These are phyloP conservation scores for Hamamelis virginiana DNA, from an alignment of 164 flowering plant species.

Conservation along the genomic window DNA sequence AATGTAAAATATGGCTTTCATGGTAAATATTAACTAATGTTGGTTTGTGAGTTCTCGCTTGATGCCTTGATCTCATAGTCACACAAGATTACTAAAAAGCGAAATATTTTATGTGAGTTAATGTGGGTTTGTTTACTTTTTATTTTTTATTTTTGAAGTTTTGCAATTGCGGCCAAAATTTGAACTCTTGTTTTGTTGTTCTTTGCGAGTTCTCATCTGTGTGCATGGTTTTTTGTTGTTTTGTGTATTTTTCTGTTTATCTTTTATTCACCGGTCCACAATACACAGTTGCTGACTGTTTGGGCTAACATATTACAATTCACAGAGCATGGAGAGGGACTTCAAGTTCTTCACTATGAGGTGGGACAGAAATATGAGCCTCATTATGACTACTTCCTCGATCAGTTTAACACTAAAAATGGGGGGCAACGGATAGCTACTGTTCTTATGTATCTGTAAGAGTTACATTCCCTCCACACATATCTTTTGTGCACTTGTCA, in stretches of 20 bases:
- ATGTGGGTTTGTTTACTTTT: too few relatives aligned
- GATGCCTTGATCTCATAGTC: too few relatives aligned
- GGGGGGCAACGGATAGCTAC: conserved; percentile 96
- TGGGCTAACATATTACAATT: conserved; percentile 6
- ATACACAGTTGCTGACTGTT: background rate
- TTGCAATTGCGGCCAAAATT: background rate
- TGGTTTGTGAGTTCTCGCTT: too few relatives aligned
- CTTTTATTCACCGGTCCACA: background rate
- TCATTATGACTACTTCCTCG: conserved; percentile 86
- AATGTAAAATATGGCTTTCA: too few relatives aligned
- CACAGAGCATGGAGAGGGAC: conserved; percentile 98
- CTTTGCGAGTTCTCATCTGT: background rate
- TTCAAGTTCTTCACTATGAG: conserved; percentile 92
- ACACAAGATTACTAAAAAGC: too few relatives aligned
- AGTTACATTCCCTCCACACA: background rate
- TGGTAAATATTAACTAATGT: too few relatives aligned
- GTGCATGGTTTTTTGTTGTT: background rate
- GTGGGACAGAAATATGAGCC: conserved; percentile 93
- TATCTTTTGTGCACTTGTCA: background rate
- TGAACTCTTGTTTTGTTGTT: background rate
- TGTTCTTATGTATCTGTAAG: conserved; percentile 93
- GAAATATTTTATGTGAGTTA: too few relatives aligned
- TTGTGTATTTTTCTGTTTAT: background rate
- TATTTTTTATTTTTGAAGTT: background rate
- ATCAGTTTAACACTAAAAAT: conserved; percentile 73